Base-by-base conservation (phyloP, 345 rosid species). In the Mangifera indica region DNA sequence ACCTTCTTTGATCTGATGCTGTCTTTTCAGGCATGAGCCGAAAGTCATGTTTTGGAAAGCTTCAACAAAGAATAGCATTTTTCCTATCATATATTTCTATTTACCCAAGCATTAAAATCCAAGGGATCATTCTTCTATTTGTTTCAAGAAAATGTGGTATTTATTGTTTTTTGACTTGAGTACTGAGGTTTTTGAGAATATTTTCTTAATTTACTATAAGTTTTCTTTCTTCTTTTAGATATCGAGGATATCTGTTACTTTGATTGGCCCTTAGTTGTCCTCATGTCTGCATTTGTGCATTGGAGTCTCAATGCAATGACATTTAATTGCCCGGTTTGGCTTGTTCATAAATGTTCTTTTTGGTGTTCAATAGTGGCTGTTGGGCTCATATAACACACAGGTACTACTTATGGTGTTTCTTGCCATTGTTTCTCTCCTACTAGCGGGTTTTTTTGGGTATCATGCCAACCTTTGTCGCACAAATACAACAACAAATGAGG, bases 401-500 rank as follows among this genome's bases (percentile, higher is more conserved):
- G 84, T 95, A 78, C 96, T 95, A 68, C 81, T 95, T 24, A 82
- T 88, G 82, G 93, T 95, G 83, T 92, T 95, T 83, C 90, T 89
- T 32, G 89, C 83, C 73, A 76, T 91, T 60, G 89, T 92, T 52
- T 85, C 97, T 44, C 93, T 92, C 74, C 78, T 91, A 63, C 78
- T 95, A 65, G 92, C 81, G 13, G 98, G 99, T 76, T 95, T 95
- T 83, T 91, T 92, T 26, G 89, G 80, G 13, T 92, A 89, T 82
- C 98, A 92, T 69, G 86, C 82, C 55, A 81, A 88, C 56, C 93
- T 95, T 20, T 92, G 98, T 72, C 78, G 84, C 72, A 85, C 83
- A 69, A 92, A 95, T 88, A 91, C 89, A 24, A 95, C 99, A 58
- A 91, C 99, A 55, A 95, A 92, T 48, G 97, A 92, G 97, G 98